Conservation (phyloP, 2,329 filamentous ascomycete species). For the Scedosporium minutisporum region DNA sequence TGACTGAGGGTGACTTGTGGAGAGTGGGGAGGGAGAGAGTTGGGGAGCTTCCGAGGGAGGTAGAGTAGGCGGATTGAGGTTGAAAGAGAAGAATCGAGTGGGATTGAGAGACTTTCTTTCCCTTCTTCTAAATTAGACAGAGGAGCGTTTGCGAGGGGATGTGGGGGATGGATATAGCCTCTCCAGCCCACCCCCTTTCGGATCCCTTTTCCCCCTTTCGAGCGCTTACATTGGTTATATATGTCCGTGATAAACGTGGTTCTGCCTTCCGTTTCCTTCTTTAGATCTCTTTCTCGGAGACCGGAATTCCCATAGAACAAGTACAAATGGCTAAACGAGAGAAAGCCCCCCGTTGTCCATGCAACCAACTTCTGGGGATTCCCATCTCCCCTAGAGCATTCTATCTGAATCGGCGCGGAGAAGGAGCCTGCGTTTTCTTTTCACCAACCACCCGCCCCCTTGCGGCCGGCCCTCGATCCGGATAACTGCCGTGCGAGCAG, state of each 20-base stretch:
- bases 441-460: background rate
- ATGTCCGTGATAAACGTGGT: background rate
- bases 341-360: background rate
- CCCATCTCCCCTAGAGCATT: background rate
- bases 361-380: background rate
- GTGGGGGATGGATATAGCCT: background rate
- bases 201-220: background rate
- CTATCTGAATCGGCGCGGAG: slow-evolving; percentile 3
- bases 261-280: background rate
- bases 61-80: background rate
- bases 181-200: background rate
- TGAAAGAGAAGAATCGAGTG: background rate
- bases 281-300: background rate
- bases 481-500: slow-evolving; percentile 1
- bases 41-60: background rate
- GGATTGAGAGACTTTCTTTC: background rate
- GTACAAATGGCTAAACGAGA: background rate
- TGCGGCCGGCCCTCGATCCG: background rate
- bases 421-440: background rate
- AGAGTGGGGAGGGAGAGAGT: background rate
- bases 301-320: background rate
- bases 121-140: background rate
- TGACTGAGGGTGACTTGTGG: background rate
- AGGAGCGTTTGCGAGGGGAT: background rate
- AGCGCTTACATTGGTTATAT: background rate